Evolutionary conservation across 768 basidiomycete species (phyloP), one percentile per base, ranked within the genome.

Genomic region (Suillus sp.): DNA sequence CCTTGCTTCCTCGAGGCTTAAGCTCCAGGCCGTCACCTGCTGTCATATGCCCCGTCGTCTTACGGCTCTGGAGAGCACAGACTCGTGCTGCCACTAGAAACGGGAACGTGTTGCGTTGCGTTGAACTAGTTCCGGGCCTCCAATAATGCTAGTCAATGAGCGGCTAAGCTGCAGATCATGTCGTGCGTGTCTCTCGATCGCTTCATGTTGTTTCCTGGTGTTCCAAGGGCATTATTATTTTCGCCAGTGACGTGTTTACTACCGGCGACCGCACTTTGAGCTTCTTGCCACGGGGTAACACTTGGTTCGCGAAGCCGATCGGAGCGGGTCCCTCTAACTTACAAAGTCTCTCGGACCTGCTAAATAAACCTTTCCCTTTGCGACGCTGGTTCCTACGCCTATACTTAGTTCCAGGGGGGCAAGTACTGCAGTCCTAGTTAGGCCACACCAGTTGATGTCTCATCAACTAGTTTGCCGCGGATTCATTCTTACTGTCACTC

Each of bases 311-410:
- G 38, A 57, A 30, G 11, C 56, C 38, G 38, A 40, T 30, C 20
- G 38, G 1, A 20, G 27, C 25, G 38, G 22, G 55, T 57, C 25
- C 55, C 18, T 38, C 37, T 25, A 57, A 38, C 25, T 25, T 38
- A 38, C 37, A 38, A 27, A 57, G 34, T 34, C 27, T 27, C 4
- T 32, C 18, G 18, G 10, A 51, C 48, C 27, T 32, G 9, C 7
- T 53, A 53, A 53, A 34, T 53, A 53, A 53, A 34, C 51, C 13
- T 38, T 57, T 57, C 56, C 56, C 25, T 27, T 25, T 27, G 16
- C 37, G 22, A 45, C 11, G 25, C 30, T 56, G 25, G 4, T 48
- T 48, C 25, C 25, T 27, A 40, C 25, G 25, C 22, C 25, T 57
- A 40, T 40, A 57, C 22, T 40, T 57, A 30, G 16, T 7, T 30